Evolutionary conservation across 78 protist genomes (phyloP).

Genomic region (Dictyostelium firmibasis): DNA sequence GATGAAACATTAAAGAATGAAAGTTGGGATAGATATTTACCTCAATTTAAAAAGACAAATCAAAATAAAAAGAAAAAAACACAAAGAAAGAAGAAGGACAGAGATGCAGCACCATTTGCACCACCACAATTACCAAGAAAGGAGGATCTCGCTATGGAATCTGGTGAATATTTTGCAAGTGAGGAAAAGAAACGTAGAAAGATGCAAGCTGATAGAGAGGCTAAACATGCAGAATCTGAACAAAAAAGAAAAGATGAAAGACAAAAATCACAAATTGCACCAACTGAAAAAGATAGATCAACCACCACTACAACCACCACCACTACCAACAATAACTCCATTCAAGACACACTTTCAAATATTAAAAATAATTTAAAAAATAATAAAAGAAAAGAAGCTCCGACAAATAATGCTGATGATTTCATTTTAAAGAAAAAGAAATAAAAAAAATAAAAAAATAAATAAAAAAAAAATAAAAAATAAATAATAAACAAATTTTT

Average conservation of each 20-base stretch:
- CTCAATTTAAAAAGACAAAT: slow-evolving; percentile 94
- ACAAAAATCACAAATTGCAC: slow-evolving; percentile 26
- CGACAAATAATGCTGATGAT: background rate
- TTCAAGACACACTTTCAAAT: slow-evolving; percentile 37
- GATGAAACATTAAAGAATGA: slow-evolving; percentile 89
- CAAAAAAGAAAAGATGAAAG: slow-evolving; percentile 25
- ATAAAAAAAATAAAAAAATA: background rate
- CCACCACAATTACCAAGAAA: slow-evolving; percentile 64
- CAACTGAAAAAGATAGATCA: slow-evolving; percentile 26
- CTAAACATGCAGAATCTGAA: slow-evolving; percentile 41
- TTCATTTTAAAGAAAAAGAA: slow-evolving; percentile 14
- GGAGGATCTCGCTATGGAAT: slow-evolving; percentile 89
- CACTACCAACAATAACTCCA: background rate
- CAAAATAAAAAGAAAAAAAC: slow-evolving; percentile 2
- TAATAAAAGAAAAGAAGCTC: slow-evolving; percentile 57
- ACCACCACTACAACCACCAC: background rate
- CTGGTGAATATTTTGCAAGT: slow-evolving; percentile 94
- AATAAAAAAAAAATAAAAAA: too few relatives aligned
- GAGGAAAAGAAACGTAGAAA: slow-evolving; percentile 69
- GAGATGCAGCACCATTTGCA: slow-evolving; percentile 61
- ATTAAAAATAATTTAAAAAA: slow-evolving; percentile 36
- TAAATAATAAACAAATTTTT: too few relatives aligned
- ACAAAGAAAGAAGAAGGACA: slow-evolving; percentile 64
- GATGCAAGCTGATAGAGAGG: slow-evolving; percentile 32
- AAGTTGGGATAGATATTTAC: slow-evolving; percentile 97